Base-by-base conservation (phyloP, 257 asterid species). In the Solanum piurae region DNA sequence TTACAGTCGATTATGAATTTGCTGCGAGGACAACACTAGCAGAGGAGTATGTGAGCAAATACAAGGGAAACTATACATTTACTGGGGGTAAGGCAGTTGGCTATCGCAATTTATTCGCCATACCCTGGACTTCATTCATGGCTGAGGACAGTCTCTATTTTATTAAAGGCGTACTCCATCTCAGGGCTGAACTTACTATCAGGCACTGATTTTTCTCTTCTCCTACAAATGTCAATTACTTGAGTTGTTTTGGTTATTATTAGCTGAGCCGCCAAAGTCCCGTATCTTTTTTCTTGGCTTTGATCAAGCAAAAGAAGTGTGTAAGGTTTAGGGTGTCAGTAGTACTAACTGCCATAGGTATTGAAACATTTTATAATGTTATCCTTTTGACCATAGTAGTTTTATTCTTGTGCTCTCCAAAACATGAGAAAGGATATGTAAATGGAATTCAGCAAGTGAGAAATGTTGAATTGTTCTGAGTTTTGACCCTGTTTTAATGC, bases 81-180 rank as follows among this genome's bases (percentile, higher is more conserved):
- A 89, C 90, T 11, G 91, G 90, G 33, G 91, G 91, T n/a, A 87
- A 89, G 69, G 90, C 88, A 18, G 90, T 89, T 37, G 91, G 90
- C 36, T 85, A 89, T 80, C 88, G 90, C 29, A 89, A 89, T 38
- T 27, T 89, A 31, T 89, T 89, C 74, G 86, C 87, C 66, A 87
- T 87, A 79, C 84, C 89, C 0, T 89, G 90, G 90, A 75, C 88
- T 74, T 76, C 90, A 27, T 89, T 89, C 88, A 85, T 87, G 87
- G 91, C 91, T 0, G 91, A 89, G n/a, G 91, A 89, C 72, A 87
- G 90, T 79, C 91, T 68, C 83, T 87, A 73, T 36, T 89, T 89
- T 76, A 89, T 89, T 34, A 89, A 87, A 14, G 90, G 86, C 46
- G 69, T 75, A 60, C 87, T 89, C 44, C 91, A 89, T 64, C 87